Percentiles rank a stretch among this genome's conserved stretches.
These are phyloP conservation scores for Xylaria castorea DNA, from an alignment of 495 filamentous ascomycete species.

Conservation along the genomic window DNA sequence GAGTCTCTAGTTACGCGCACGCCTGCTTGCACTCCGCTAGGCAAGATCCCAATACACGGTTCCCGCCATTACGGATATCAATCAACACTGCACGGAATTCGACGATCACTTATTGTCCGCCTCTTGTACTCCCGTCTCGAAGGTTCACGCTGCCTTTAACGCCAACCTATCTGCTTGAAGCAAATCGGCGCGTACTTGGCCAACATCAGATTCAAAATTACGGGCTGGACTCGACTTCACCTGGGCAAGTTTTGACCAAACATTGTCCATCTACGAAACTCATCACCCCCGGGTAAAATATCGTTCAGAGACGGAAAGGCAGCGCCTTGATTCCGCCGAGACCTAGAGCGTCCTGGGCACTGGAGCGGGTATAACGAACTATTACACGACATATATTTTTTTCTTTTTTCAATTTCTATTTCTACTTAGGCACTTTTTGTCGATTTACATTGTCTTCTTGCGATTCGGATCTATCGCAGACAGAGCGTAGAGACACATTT, in stretches of 20 bases:
- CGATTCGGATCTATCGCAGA: slow-evolving; percentile 10
- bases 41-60: neutral
- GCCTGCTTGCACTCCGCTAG: slow-evolving; percentile 21
- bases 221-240: slow-evolving; percentile 44
- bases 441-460: slow-evolving; percentile 25
- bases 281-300: neutral
- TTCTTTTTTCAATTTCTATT: slow-evolving; percentile 23
- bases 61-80: slow-evolving; percentile 10
- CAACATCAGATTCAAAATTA: slow-evolving; percentile 25
- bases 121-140: slow-evolving; percentile 31
- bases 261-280: slow-evolving; percentile 22
- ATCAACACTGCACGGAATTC: slow-evolving; percentile 14
- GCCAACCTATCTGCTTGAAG: slow-evolving; percentile 37
- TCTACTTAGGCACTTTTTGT: neutral
- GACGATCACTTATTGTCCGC: slow-evolving; percentile 25
- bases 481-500: slow-evolving; percentile 19
- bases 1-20: slow-evolving; percentile 22
- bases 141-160: slow-evolving; percentile 34
- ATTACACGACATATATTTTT: slow-evolving; percentile 29
- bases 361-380: slow-evolving; percentile 26
- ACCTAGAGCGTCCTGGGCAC: slow-evolving; percentile 15
- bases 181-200: slow-evolving; percentile 34
- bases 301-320: slow-evolving; percentile 30
- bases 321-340: slow-evolving; percentile 34
- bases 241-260: neutral